Base-by-base conservation (phyloP, 176 grass and related monocot genomes). In the Oryza punctata region DNA sequence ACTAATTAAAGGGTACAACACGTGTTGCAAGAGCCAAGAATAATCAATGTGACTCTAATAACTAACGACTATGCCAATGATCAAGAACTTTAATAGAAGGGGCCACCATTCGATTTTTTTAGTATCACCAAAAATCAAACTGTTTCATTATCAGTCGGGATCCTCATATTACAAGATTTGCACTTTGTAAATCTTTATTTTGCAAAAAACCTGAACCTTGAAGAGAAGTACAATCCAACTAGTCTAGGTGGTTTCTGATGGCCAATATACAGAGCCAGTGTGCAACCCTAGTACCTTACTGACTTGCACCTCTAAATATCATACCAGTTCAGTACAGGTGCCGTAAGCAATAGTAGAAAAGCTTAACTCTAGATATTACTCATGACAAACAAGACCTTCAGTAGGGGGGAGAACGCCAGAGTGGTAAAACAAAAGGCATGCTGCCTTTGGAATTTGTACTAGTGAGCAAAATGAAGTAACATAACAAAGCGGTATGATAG, bases 311-410 rank as follows among this genome's bases (percentile, higher is more conserved):
- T 72, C 45, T 86, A 78, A 16, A 61, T 52, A 86, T 44, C 18
- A 13, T 54, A 77, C 59, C 67, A 59, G 59, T 46, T 2, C 26
- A 60, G 21, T 68, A 37, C 40, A 76, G 47, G n/a, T 77, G 49
- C 12, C 47, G 45, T 35, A 27, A 77, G 63, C 28, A 70, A 63
- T 82, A 83, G 63, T 66, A 14, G 0, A 82, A 79, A 66, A 75
- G 29, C 23, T 21, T 50, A 83, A 79, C 24, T 63, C 78, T 21
- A 49, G 40, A 76, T 69, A 7, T 69, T 78, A 70, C 40, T 33
- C 59, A 14, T 33, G 72, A 16, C 73, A 83, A 78, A 79, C 28
- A 54, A 83, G 69, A 73, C 60, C 21, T 84, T 84, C 35, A 14
- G 72, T 27, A 78, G 67, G 5, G 37, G 57, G 27, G 15, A 63